Evolutionary conservation across 73 alveolate genomes (phyloP).

Genomic region (Uronychia binucleata): DNA sequence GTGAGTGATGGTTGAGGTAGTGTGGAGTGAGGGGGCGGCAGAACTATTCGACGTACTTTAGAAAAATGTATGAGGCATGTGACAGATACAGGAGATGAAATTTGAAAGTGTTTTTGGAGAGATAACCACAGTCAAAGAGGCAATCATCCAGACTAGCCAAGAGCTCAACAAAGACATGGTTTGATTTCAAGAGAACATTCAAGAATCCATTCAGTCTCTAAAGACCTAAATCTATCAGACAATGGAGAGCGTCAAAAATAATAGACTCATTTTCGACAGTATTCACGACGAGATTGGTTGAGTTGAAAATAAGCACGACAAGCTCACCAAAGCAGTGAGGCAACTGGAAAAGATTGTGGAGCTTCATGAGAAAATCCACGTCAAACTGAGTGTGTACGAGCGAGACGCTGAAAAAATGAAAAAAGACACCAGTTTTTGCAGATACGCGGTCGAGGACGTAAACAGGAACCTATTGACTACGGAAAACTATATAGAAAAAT

Average conservation of each 20-base stretch:
- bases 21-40: no score
- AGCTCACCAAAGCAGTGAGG: neutral
- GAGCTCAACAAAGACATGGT: conserved; percentile 12
- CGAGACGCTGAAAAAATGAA: conserved; percentile 11
- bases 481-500: conserved; percentile 40
- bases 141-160: neutral
- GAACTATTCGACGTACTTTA: no score
- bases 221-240: neutral
- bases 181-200: conserved; percentile 5
- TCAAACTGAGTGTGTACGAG: conserved; percentile 3
- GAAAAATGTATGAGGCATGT: no score
- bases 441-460: conserved; percentile 30
- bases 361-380: neutral
- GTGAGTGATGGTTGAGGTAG: no score
- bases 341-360: neutral
- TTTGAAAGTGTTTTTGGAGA: neutral
- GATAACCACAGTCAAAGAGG: neutral
- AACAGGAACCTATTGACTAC: conserved; percentile 17
- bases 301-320: conserved; percentile 19
- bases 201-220: conserved; percentile 7
- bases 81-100: conserved; percentile 7
- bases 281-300: neutral
- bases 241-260: neutral
- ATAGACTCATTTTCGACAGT: conserved; percentile 4
- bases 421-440: neutral